phyloP scores from a whole-genome alignment of 495 filamentous ascomycete genomes.

The Penicillium tannophilum region DNA sequence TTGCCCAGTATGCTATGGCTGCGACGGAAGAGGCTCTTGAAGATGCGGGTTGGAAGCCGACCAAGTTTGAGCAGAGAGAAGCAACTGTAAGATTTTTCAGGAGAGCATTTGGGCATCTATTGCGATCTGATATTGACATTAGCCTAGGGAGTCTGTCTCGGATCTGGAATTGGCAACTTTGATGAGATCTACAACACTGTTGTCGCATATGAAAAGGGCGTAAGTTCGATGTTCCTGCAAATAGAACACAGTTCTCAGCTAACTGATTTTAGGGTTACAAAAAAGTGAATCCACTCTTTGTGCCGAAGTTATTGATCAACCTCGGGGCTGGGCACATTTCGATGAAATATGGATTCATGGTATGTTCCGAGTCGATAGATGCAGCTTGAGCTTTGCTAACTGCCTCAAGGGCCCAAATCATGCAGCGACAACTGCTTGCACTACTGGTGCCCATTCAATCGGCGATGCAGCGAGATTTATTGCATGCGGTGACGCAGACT shows the following conservation, averaged over 20 bases:
- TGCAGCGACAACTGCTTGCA: constrained; percentile 89
- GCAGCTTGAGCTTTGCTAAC: not conserved
- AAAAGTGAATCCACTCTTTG: constrained; percentile 90
- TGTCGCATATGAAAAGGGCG: constrained; percentile 71
- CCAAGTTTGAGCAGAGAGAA: constrained; percentile 60
- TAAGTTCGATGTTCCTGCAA: constrained; percentile 38
- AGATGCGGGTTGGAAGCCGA: constrained; percentile 80
- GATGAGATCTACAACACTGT: constrained; percentile 86
- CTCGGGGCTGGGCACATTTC: constrained; percentile 92
- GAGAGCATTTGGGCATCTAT: not conserved
- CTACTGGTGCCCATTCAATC: constrained; percentile 91
- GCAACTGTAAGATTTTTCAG: constrained; percentile 54
- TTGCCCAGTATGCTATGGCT: constrained; percentile 88
- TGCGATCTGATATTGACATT: constrained; percentile 5
- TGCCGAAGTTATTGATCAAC: constrained; percentile 91
- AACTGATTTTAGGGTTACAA: constrained; percentile 67
- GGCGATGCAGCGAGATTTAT: constrained; percentile 93
- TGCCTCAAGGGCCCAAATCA: constrained; percentile 74
- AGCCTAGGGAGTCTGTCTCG: constrained; percentile 77
- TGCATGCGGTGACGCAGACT: constrained; percentile 82
- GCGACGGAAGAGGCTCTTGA: constrained; percentile 83
- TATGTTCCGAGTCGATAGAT: constrained; percentile 20
- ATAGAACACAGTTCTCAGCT: not conserved
- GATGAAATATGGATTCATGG: constrained; percentile 86
- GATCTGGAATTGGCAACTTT: constrained; percentile 95